Evolutionary conservation across 208 protist genomes (phyloP).

Genomic region (Leishmania tropica): DNA sequence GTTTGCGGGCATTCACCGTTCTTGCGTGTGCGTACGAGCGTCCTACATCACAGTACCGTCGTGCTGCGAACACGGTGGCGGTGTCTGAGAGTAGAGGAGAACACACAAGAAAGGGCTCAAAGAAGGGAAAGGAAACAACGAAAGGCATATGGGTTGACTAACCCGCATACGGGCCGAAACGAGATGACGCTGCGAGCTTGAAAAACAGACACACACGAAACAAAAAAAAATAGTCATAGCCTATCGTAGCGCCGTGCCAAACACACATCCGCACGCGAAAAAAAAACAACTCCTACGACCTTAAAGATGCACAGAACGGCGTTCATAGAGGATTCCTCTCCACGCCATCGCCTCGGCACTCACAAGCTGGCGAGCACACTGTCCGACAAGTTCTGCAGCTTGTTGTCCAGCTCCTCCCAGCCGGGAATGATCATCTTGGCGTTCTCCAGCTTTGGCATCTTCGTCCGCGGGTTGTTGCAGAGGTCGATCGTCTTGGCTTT

Average conservation of each 20-base stretch:
- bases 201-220: neutral
- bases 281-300: neutral
- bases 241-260: too few species aligned
- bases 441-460: conserved; percentile 95
- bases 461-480: conserved; percentile 97
- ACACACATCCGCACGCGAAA: neutral
- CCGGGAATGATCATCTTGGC: conserved; percentile 91
- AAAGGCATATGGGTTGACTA: neutral
- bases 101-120: too few species aligned
- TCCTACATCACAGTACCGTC: neutral
- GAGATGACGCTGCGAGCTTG: neutral
- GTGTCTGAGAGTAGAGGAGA: too few species aligned
- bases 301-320: neutral
- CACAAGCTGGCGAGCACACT: conserved; percentile 9
- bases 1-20: neutral
- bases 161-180: neutral
- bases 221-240: neutral
- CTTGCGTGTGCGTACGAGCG: neutral
- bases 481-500: conserved; percentile 98
- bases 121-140: neutral
- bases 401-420: conserved; percentile 89
- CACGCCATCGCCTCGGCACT: neutral
- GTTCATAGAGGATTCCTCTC: neutral
- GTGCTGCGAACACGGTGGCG: too few species aligned
- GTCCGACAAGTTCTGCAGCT: conserved; percentile 55